phyloP scores from a whole-genome alignment of 805 yeast genomes.

The Yarrowia sp. region DNA sequence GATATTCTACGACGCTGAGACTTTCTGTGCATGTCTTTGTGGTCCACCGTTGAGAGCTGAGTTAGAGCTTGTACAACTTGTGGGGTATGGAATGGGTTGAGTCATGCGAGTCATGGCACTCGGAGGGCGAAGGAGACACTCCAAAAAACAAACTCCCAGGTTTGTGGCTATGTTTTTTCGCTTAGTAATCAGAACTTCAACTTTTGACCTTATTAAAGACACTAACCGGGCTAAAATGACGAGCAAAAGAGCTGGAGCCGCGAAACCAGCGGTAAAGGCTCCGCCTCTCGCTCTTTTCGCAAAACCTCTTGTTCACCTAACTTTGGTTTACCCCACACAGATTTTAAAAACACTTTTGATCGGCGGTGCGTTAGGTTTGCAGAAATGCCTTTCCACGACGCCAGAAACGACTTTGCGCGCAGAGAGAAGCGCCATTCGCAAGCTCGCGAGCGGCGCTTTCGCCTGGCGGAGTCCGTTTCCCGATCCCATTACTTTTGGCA shows the following conservation, averaged over 20 bases:
- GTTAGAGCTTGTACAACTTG: background rate
- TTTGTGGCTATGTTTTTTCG: background rate
- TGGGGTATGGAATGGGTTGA: background rate
- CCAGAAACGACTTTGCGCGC: background rate
- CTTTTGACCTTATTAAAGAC: too few species aligned
- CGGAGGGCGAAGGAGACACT: too few species aligned
- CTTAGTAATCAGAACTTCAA: background rate
- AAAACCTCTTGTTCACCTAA: too few species aligned
- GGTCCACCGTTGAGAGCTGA: background rate
- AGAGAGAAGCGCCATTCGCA: background rate
- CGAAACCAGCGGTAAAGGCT: too few species aligned
- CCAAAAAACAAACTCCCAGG: too few species aligned
- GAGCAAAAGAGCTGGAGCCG: too few species aligned
- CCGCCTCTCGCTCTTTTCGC: too few species aligned
- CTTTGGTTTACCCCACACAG: background rate
- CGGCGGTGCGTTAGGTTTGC: background rate
- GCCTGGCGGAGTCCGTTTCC: background rate
- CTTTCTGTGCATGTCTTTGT: slow-evolving; percentile 6
- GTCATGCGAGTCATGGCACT: background rate
- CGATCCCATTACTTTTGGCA: background rate
- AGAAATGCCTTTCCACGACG: background rate
- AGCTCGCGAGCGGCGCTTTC: background rate
- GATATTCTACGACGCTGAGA: background rate
- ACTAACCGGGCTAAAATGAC: too few species aligned
- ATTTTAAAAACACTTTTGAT: background rate